Percentiles rank a stretch among this genome's conserved stretches.
These are phyloP conservation scores for Xylariomycetidae sp. DNA, from an alignment of 2,329 filamentous ascomycete genomes.

Conservation along the genomic window DNA sequence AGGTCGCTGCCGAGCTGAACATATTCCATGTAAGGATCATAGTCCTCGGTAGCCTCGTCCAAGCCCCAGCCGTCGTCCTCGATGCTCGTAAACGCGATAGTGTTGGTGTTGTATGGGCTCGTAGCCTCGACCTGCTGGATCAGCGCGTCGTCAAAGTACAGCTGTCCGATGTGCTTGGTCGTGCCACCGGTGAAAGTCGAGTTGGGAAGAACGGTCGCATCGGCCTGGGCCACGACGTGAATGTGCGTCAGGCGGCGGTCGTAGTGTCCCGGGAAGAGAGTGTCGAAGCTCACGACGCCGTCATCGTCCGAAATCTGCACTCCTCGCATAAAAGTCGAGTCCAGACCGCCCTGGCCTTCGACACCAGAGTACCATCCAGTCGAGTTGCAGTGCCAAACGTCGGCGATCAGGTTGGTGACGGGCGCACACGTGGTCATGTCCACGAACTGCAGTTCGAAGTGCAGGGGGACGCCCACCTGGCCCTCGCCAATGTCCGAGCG, in stretches of 20 bases:
- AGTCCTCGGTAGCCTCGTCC: neutral
- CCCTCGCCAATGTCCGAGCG: conserved; percentile 36
- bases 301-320: conserved; percentile 40
- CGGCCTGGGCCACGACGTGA: conserved; percentile 35
- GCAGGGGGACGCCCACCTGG: conserved; percentile 34
- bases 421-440: conserved; percentile 41
- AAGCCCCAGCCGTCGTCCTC: neutral
- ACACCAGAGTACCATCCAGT: conserved; percentile 39
- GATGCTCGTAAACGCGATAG: too few species aligned
- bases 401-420: conserved; percentile 32
- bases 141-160: conserved; percentile 37
- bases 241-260: conserved; percentile 35
- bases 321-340: conserved; percentile 43
- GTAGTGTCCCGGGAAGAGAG: conserved; percentile 41
- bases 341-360: conserved; percentile 28
- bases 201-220: conserved; percentile 29
- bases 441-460: conserved; percentile 40
- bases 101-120: conserved; percentile 34
- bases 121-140: conserved; percentile 31
- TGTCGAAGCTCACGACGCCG: conserved; percentile 45
- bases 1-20: neutral
- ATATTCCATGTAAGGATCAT: conserved; percentile 1
- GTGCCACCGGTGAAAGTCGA: conserved; percentile 33
- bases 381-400: conserved; percentile 43
- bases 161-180: conserved; percentile 37